Evolutionary conservation across 1,284 basidiomycete species (phyloP).

Genomic region (Cystobasidium sp.): DNA sequence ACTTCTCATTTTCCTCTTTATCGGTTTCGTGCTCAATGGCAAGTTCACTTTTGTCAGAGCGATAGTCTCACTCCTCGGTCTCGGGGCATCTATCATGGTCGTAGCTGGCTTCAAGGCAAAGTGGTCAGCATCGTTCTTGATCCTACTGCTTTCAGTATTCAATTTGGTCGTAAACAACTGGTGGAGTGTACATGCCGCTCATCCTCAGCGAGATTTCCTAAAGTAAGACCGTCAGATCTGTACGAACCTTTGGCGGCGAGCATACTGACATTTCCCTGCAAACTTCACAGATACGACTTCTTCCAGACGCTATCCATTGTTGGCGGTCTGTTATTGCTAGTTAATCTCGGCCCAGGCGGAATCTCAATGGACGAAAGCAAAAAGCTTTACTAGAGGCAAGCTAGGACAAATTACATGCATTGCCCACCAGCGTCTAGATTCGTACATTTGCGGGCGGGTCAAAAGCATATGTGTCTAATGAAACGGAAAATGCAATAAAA

Average conservation of each 20-base stretch:
- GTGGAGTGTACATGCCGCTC: constrained; percentile 88
- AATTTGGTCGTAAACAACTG: constrained; percentile 99
- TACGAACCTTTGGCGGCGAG: constrained; percentile 36
- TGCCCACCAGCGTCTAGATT: not conserved
- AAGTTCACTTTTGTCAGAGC: constrained; percentile 50
- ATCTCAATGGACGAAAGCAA: constrained; percentile 99
- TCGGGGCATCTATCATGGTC: constrained; percentile 88
- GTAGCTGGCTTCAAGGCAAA: constrained; percentile 99
- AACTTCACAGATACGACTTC: constrained; percentile 73
- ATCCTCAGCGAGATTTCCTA: constrained; percentile 96
- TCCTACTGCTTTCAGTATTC: constrained; percentile 87
- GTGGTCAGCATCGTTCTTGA: constrained; percentile 97
- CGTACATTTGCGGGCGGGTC: not conserved
- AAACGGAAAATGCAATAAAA: no score
- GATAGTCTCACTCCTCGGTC: constrained; percentile 61
- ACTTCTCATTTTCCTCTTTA: constrained; percentile 97
- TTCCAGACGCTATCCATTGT: constrained; percentile 87
- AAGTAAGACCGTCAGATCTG: constrained; percentile 64
- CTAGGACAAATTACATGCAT: not conserved
- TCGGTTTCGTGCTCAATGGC: constrained; percentile 89
- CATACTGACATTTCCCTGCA: constrained; percentile 50
- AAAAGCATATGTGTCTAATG: no score
- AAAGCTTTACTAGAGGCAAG: constrained; percentile 63
- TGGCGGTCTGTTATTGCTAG: constrained; percentile 92
- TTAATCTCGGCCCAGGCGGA: constrained; percentile 97